Evolutionary conservation across 2,329 filamentous ascomycete genomes (phyloP), one percentile per base, ranked within the genome.

Genomic region (Fusarium drepaniforme): DNA sequence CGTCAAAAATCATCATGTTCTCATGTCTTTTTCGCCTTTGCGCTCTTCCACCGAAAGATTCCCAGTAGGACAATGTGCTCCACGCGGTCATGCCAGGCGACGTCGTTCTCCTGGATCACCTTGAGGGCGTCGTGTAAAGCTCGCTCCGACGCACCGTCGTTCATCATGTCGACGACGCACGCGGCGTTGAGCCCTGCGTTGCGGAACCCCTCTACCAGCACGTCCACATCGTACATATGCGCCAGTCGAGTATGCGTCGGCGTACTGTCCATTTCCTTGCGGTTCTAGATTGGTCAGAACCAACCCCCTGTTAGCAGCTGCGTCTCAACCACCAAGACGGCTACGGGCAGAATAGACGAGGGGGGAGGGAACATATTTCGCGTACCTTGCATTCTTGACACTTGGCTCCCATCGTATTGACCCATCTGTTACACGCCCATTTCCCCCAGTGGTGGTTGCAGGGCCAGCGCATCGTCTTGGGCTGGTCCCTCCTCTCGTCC

Each of bases 371-470:
- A 40, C 64, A 37, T 58, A 5, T 33, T 23, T 57, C 35, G 67
- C 74, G 38, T 75, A 78, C 76, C 71, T 73, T 68, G 65, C 76
- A 78, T 46, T 73, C 64, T 33, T 71, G 68, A 57, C 76, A 78
- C 23, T 67, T 74, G 40, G 67, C 66, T 46, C 75, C 76, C 28
- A 78, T 35, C 30, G 46, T 65, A 23, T 74, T 61, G 23, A 77
- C 76, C 75, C 75, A 76, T 30, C 64, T 67, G 56, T 70, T 64
- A 66, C 76, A 78, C 60, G 44, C 67, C 67, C 75, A 71, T 28
- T 74, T 70, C 37, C 76, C 76, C 73, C 76, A 78, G 8, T 64
- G 65, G 49, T 78, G 73, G 51, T 72, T 78, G 57, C 76, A 78
- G 37, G 76, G 76, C 76, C 76, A 78, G 28, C 62, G 69, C 76